Percentiles rank a stretch among this genome's conserved stretches.
These are phyloP conservation scores for Dysphania ambrosioides DNA, from an alignment of 148 eudicot genomes.

Conservation along the genomic window DNA sequence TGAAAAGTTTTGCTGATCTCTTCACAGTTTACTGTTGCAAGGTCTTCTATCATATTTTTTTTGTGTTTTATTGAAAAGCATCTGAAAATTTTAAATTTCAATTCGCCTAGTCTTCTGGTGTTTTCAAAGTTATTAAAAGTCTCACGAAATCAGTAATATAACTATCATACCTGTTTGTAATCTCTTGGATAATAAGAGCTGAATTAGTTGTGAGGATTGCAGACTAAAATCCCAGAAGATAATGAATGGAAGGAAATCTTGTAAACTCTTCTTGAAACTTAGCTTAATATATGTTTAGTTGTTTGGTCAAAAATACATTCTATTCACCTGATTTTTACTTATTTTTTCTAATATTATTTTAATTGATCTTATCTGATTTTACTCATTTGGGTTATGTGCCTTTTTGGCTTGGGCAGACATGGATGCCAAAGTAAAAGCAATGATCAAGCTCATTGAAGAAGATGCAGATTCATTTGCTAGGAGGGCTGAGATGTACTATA, in stretches of 20 bases:
- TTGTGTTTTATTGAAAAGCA: not conserved
- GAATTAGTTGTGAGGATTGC: not conserved
- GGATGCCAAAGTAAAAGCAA: slow-evolving; percentile 86
- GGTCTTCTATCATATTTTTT: not conserved
- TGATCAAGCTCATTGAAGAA: slow-evolving; percentile 98
- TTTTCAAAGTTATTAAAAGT: not conserved
- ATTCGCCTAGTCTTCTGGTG: not conserved
- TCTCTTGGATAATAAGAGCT: too few relatives aligned
- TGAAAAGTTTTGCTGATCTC: not conserved
- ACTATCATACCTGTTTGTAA: not conserved
- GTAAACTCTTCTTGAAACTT: not conserved
- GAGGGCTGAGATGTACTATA: slow-evolving; percentile 98
- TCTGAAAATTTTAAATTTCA: too few relatives aligned
- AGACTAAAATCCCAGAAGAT: not conserved
- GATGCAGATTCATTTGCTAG: slow-evolving; percentile 99
- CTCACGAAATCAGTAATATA: not conserved
- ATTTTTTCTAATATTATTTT: too few relatives aligned
- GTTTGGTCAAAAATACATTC: not conserved
- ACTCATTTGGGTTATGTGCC: not conserved
- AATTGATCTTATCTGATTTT: not conserved
- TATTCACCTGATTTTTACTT: too few relatives aligned
- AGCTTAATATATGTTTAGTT: not conserved
- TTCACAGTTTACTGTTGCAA: not conserved
- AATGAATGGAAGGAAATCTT: not conserved
- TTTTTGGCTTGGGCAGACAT: slow-evolving; percentile 52